Percentiles rank a stretch among this genome's conserved stretches.
Conservation (phyloP, 306 rosid genomes). For the Corylus avellana region DNA sequence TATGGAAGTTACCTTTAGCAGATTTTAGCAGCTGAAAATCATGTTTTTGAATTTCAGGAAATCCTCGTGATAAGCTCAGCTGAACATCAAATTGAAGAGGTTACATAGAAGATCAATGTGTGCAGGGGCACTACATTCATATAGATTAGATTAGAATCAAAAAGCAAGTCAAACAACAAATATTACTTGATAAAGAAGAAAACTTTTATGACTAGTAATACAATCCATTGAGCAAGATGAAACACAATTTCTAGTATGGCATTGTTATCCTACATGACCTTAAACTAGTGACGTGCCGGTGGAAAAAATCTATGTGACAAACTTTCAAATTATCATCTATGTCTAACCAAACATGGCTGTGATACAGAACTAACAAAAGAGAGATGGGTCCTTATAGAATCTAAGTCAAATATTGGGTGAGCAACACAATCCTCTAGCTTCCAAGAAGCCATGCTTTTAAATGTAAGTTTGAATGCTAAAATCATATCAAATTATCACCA, state of each 20-base stretch:
- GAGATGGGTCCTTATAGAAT: neutral
- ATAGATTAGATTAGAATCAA: slow-evolving; percentile 14
- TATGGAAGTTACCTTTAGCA: slow-evolving; percentile 57
- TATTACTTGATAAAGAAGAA: neutral
- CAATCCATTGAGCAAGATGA: neutral
- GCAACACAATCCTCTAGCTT: slow-evolving; percentile 1
- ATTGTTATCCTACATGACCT: neutral
- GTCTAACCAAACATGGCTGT: neutral
- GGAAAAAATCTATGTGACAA: neutral
- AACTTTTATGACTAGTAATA: neutral
- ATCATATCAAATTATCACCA: neutral
- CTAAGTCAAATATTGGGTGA: neutral
- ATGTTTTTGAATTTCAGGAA: slow-evolving; percentile 42
- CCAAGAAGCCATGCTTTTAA: neutral
- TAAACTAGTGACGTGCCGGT: neutral
- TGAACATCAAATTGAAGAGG: slow-evolving; percentile 44
- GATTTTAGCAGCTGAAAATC: slow-evolving; percentile 46
- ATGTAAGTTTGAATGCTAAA: neutral
- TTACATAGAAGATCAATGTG: slow-evolving; percentile 14
- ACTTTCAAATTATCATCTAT: neutral
- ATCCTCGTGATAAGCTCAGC: slow-evolving; percentile 57
- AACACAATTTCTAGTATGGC: neutral
- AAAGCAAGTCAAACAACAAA: slow-evolving; percentile 4
- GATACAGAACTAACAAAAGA: neutral
- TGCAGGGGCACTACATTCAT: slow-evolving; percentile 9